Base-by-base conservation (phyloP, 805 yeast genomes). In the Komagataella populi region DNA sequence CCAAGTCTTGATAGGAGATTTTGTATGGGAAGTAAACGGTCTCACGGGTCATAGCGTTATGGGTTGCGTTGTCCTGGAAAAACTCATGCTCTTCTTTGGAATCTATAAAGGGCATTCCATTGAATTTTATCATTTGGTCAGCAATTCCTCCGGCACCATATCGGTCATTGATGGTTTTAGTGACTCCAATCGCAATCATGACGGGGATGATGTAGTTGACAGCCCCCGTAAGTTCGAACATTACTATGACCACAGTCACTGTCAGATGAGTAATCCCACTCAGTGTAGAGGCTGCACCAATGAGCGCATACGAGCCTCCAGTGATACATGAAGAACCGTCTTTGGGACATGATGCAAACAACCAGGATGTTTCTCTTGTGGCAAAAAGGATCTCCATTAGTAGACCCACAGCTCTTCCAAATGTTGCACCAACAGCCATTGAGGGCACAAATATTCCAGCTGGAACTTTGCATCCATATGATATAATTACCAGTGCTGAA, bases 401-500 rank as follows among this genome's bases (percentile, higher is more conserved):
- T 6, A 88, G 68, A 4, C 99, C 97, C 10, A 93, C 59, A 0
- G 90, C 84, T 50, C 97, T 74, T 6, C 99, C 99, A 65, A 87
- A 85, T 0, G 96, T 80, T 0, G 98, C 97, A 20, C 99, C 99
- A 1, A 89, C 85, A 0, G 96, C 90, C 95, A 93, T 87, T 1
- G 96, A 86, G 2, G 99, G 99, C 51, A 93, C 95, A 67, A 93
- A 84, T 5, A 91, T 87, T 14, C 99, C 99, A n/a, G 97, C 95
- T 0, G 99, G 99, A 0, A 91, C 90, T 65, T 84, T 88, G 55
- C 89, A 82, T 2, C 96, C 96, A 63, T 95, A 93, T 0, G 98
- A 84, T 14, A 93, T 72, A 23, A 89, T 77, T 23, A 93, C 87
- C 49, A 93, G 72, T 0, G 74, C 55, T 69, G 83, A 78, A 52